Base-by-base conservation (phyloP, 176 grass and related monocot species). In the Ensete ventricosum region DNA sequence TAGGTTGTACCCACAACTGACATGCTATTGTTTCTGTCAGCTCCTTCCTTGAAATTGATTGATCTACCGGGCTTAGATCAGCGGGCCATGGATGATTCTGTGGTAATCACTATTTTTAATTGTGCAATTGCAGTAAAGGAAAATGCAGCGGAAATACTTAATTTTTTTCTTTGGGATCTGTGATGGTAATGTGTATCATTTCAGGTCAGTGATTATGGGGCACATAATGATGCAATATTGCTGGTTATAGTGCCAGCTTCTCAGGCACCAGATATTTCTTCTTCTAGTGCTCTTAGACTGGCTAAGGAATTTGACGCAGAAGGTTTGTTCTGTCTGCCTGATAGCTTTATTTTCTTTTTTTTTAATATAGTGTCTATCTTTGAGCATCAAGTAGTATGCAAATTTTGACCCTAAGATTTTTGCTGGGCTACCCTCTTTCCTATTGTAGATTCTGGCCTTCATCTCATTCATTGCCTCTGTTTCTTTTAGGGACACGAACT, bases 41-140 rank as follows among this genome's bases (percentile, higher is more conserved):
- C 95, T 82, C 95, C 95, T 81, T 83, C 95, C n/a, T 65, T 99
- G 63, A 99, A 99, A 79, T 89, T 99, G 84, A 87, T 94, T 75
- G 95, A 99, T 86, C 89, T 99, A 80, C 95, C 95, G 53, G 95
- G 95, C 22, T 84, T 99, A 82, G 90, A 99, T 78, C 95, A 99
- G 80, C 84, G 95, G 59, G 84, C 88, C 23, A 80, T 99, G 19
- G 90, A 99, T 74, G 95, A 99, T 77, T 85, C 95, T 71, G 83
- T 81, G 27, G 95, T 91, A 87, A 88, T 25, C 51, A 78, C 85
- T 81, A 59, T 14, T 26, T 27, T 6, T 16, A 19, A 27, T 9
- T 58, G 13, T 74, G 8, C 29, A 17, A 16, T 51, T 71, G 27
- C 43, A 71, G 14, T 48, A 71, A n/a, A 71, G 19, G 8, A 20